These are phyloP conservation scores for Sugiyamaella chiloensis DNA, from an alignment of 805 yeast genomes.

Conservation along the genomic window DNA sequence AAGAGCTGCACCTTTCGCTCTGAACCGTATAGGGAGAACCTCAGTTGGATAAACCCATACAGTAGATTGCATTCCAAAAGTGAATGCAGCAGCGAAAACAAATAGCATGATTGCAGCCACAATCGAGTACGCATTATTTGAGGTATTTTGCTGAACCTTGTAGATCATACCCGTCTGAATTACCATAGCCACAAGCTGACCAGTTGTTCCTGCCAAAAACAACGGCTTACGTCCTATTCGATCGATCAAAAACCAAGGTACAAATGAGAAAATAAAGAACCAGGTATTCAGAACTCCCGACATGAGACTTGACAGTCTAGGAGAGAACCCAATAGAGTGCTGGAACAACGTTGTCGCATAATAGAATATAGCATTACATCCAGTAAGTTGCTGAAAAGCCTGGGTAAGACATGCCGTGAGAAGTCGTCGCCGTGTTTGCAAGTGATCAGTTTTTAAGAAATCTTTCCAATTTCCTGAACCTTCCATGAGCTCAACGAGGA, in stretches of 20 bases:
- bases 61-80: conserved; percentile 86
- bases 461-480: conserved; percentile 18
- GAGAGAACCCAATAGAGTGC: conserved; percentile 17
- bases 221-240: conserved; percentile 69
- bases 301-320: conserved; percentile 12
- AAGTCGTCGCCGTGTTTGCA: conserved; percentile 48
- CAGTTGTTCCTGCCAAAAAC: conserved; percentile 63
- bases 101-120: conserved; percentile 45
- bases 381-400: conserved; percentile 81
- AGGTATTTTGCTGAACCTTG: not conserved
- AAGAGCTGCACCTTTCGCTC: conserved; percentile 83
- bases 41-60: conserved; percentile 85
- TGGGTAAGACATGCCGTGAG: conserved; percentile 37
- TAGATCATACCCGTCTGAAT: conserved; percentile 12
- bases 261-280: conserved; percentile 46
- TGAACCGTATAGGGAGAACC: conserved; percentile 72
- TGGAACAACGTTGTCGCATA: conserved; percentile 18
- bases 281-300: conserved; percentile 12
- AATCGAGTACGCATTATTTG: conserved; percentile 7
- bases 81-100: conserved; percentile 77
- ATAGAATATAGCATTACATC: conserved; percentile 59
- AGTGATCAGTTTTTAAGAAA: conserved; percentile 42
- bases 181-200: conserved; percentile 43
- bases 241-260: conserved; percentile 39
- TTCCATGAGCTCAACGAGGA: conserved; percentile 3